Base-by-base conservation (phyloP, 768 basidiomycete genomes). In the Collybia mongolica region DNA sequence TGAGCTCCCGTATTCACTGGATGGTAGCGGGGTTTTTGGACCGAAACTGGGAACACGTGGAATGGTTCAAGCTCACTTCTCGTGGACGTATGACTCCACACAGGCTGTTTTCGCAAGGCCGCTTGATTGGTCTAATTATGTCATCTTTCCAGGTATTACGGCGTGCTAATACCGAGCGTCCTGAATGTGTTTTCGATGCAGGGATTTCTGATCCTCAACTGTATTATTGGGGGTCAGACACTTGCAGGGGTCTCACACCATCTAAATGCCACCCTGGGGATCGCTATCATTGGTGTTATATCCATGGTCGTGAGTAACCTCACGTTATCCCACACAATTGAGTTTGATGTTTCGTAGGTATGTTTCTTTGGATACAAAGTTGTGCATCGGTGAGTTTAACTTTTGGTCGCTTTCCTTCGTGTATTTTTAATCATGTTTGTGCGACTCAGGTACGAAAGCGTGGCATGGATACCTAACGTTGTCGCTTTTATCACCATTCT, bases 31-130 rank as follows among this genome's bases (percentile, higher is more conserved):
- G n/a, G 82, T 84, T 2, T 90, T 88, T 68, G 89, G 91, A 9
- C 88, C 91, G 0, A 84, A 83, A 62, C 70, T 88, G 0, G 91
- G 91, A n/a, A 79, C 86, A 60, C 75, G 90, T 17, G 86, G 86
- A 48, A 89, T 93, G 88, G 81, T 90, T 19, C 59, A 56, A 14
- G 29, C 40, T 3, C 43, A 15, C 35, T 45, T 32, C 38, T 41
- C 39, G 23, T 45, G 40, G 28, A 22, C 19, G 26, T 36, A 11
- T 5, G 18, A 8, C 12, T 36, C 26, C 9, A 36, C 24, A 45
- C 17, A 29, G 6, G 23, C 44, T 26, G 11, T 32, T 19, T 23
- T 28, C 1, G 28, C 15, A 6, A 37, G 57, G 41, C 26, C 24
- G 19, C 24, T 42, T 46, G 37, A 47, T 39, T 49, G 7, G 41